Base-by-base conservation (phyloP, 2,329 filamentous ascomycete species). In the Monilinia fructigena region DNA sequence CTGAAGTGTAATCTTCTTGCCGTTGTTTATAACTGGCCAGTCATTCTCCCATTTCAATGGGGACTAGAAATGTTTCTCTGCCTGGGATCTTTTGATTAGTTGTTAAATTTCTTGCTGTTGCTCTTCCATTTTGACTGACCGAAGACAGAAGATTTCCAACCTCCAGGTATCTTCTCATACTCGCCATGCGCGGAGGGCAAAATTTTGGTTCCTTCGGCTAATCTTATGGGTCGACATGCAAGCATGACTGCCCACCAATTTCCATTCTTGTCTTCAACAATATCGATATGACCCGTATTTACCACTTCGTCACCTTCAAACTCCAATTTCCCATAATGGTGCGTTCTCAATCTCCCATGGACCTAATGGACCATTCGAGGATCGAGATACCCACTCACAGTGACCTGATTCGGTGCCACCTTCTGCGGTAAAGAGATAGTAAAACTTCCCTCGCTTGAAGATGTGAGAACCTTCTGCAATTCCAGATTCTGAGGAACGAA, bases 391-490 rank as follows among this genome's bases (percentile, higher is more conserved):
- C 62, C 62, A 64, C 16, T 61, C 56, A 31, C 52, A 82, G 69
- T 85, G 82, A 8, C 78, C 75, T 0, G 79, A 70, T 0, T 79
- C 80, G 0, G 83, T 86, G 3, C 84, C 83, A 48, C 82, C 82
- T 74, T 86, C 83, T 0, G 83, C 82, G 0, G 80, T 81, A 23
- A 85, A 75, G 2, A 85, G 75, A 67, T 85, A 86, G 70, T 84
- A 85, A 68, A 78, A 85, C 0, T 75, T 78, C 28, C 83, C 82
- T 42, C 80, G 81, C 53, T 77, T 79, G 71, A 82, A 83, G 35
- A 86, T 79, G 59, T 86, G 83, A 0, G 85, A 83, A 0, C 84
- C 85, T 69, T 86, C 85, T 0, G 84, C 83, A 82, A 42, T 81
- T 80, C 82, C 82, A 83, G 26, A 83, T 78, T 8, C 72, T 75